A percentile compares a stretch with the other conserved stretches of the same genome.
Conservation (phyloP, 495 filamentous ascomycete species). For the Xylaria castorea region DNA sequence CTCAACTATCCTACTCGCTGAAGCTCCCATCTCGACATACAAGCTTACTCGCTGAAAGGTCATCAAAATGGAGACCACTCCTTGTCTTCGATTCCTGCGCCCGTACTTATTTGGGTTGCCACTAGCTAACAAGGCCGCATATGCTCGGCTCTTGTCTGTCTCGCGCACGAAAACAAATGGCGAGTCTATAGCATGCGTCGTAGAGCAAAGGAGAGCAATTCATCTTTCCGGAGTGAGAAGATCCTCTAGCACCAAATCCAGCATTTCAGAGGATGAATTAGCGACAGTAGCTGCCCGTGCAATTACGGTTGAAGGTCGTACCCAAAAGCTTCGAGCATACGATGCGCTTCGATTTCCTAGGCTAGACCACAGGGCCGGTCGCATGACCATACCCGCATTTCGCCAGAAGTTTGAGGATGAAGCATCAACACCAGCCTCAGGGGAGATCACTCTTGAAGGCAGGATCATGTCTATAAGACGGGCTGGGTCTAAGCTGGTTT, state of each 20-base stretch:
- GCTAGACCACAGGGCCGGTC: constrained; percentile 38
- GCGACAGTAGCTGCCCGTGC: constrained; percentile 20
- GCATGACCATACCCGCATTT: constrained; percentile 48
- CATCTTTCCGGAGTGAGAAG: not conserved
- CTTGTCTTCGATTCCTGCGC: constrained; percentile 58
- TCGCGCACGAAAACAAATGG: constrained; percentile 6
- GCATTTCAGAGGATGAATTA: constrained; percentile 6
- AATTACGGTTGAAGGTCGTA: constrained; percentile 26
- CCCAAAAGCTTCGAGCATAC: constrained; percentile 40
- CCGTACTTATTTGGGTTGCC: constrained; percentile 55
- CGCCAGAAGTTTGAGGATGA: constrained; percentile 42
- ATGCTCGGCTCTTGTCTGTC: constrained; percentile 36
- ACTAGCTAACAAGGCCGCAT: constrained; percentile 32
- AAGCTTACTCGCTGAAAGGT: constrained; percentile 29
- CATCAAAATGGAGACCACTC: constrained; percentile 46
- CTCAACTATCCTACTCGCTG: constrained; percentile 8
- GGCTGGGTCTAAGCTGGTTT: constrained; percentile 74
- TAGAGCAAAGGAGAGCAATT: constrained; percentile 1
- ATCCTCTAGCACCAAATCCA: not conserved
- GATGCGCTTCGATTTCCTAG: constrained; percentile 51
- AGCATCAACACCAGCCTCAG: constrained; percentile 38
- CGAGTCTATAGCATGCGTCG: constrained; percentile 19
- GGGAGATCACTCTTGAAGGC: constrained; percentile 55
- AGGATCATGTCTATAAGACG: constrained; percentile 52
- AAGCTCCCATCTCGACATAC: not conserved